A percentile compares a stretch with the other conserved stretches of the same genome.
These are phyloP conservation scores for Fraxinus cuspidata DNA, from an alignment of 257 asterid genomes.

Conservation along the genomic window DNA sequence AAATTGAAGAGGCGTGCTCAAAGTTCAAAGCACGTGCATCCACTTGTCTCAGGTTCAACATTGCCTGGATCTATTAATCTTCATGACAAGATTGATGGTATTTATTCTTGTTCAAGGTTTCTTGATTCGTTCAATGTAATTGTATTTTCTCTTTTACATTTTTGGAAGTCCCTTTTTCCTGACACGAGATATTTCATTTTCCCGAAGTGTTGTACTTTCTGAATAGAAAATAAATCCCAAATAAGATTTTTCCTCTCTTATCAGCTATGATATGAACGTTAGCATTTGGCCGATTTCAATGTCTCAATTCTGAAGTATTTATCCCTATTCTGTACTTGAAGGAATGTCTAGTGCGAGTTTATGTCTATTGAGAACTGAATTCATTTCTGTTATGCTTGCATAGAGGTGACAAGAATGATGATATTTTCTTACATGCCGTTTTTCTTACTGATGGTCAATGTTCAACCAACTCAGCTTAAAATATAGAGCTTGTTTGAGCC, in stretches of 20 bases:
- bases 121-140: neutral
- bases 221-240: neutral
- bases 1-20: conserved; percentile 45
- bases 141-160: neutral
- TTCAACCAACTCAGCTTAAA: neutral
- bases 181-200: neutral
- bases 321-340: conserved; percentile 14
- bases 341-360: neutral
- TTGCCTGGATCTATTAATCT: conserved; percentile 44
- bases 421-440: neutral
- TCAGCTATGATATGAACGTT: neutral
- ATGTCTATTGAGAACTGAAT: neutral
- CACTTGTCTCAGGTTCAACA: conserved; percentile 62
- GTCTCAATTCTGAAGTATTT: neutral
- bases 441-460: too few relatives aligned
- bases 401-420: neutral
- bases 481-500: too few relatives aligned
- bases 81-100: conserved; percentile 78
- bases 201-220: neutral
- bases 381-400: neutral
- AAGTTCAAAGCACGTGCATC: conserved; percentile 68
- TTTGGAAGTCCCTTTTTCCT: neutral
- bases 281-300: neutral
- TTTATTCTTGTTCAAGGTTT: conserved; percentile 20
- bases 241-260: conserved; percentile 4